Conservation (phyloP, 1,284 basidiomycete species). For the Irpex rosettiformis region DNA sequence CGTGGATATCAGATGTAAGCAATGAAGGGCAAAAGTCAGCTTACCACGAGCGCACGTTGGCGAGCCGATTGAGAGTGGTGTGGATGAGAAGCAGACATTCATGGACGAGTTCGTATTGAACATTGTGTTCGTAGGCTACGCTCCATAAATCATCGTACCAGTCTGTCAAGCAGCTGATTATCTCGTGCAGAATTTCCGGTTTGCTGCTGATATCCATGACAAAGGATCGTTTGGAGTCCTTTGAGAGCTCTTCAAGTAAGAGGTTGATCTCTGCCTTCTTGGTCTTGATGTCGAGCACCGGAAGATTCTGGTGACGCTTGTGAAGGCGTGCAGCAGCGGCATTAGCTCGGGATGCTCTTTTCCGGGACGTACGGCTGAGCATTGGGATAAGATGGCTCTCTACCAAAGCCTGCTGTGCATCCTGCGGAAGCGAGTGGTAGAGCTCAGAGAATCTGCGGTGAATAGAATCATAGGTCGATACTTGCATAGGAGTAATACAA, state of each 20-base stretch:
- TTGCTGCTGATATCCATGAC: slow-evolving; percentile 48
- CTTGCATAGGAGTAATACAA: not conserved
- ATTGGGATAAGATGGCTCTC: slow-evolving; percentile 29
- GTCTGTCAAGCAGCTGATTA: slow-evolving; percentile 45
- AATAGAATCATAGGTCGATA: not conserved
- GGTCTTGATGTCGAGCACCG: slow-evolving; percentile 44
- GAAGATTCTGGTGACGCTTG: slow-evolving; percentile 37
- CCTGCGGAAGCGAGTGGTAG: slow-evolving; percentile 26
- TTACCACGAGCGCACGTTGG: slow-evolving; percentile 41
- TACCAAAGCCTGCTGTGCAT: slow-evolving; percentile 24
- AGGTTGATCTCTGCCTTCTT: slow-evolving; percentile 50
- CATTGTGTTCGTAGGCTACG: slow-evolving; percentile 51
- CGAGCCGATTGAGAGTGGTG: slow-evolving; percentile 42
- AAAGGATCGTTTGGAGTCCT: slow-evolving; percentile 48
- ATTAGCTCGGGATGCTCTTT: slow-evolving; percentile 18
- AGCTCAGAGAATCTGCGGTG: slow-evolving; percentile 22
- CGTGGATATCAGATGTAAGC: not conserved
- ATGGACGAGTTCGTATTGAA: slow-evolving; percentile 51
- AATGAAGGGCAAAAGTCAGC: slow-evolving; percentile 19
- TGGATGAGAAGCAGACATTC: slow-evolving; percentile 48
- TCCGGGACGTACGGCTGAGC: slow-evolving; percentile 20
- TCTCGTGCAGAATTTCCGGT: slow-evolving; percentile 51
- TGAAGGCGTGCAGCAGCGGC: slow-evolving; percentile 29
- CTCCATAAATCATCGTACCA: slow-evolving; percentile 64
- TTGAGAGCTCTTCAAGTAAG: slow-evolving; percentile 46